phyloP scores from a whole-genome alignment of 139 green algal species.

The Tetradesmus obliquus region DNA sequence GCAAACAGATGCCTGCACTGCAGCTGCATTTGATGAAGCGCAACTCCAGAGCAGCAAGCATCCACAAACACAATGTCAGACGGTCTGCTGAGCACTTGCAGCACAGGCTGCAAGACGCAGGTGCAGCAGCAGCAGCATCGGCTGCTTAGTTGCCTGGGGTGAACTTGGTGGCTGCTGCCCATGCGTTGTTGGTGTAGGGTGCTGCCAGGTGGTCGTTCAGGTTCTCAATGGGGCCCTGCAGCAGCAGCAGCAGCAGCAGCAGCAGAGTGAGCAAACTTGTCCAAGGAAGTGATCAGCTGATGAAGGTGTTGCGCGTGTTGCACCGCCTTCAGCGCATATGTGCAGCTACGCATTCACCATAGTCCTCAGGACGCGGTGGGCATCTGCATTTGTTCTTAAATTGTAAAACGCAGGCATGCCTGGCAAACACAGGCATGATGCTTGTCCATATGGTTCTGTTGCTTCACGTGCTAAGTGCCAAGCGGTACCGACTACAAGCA shows the following conservation, averaged over 20 bases:
- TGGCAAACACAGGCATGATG: too few relatives aligned
- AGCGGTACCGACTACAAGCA: too few relatives aligned
- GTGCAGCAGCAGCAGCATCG: neutral
- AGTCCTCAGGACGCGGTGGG: too few relatives aligned
- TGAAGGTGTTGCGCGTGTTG: too few relatives aligned
- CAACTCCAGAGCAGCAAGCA: neutral
- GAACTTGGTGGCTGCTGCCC: slow-evolving; percentile 47
- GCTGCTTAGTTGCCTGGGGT: slow-evolving; percentile 17
- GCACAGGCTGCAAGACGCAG: neutral
- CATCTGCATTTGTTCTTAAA: too few relatives aligned
- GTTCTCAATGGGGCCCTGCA: slow-evolving; percentile 62
- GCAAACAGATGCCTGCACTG: too few relatives aligned
- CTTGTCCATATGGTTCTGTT: too few relatives aligned
- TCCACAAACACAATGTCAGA: neutral
- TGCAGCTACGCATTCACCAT: neutral
- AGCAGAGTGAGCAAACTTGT: neutral
- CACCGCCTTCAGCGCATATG: neutral
- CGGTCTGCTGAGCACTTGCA: too few relatives aligned
- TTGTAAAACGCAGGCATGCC: too few relatives aligned
- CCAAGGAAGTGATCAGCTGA: neutral
- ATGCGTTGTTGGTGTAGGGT: slow-evolving; percentile 76
- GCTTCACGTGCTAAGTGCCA: too few relatives aligned
- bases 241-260: slow-evolving; percentile 2
- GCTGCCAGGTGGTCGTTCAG: slow-evolving; percentile 85
- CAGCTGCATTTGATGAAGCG: neutral